phyloP scores from a whole-genome alignment of 2,329 filamentous ascomycete genomes.

The Venturia oleaginea region DNA sequence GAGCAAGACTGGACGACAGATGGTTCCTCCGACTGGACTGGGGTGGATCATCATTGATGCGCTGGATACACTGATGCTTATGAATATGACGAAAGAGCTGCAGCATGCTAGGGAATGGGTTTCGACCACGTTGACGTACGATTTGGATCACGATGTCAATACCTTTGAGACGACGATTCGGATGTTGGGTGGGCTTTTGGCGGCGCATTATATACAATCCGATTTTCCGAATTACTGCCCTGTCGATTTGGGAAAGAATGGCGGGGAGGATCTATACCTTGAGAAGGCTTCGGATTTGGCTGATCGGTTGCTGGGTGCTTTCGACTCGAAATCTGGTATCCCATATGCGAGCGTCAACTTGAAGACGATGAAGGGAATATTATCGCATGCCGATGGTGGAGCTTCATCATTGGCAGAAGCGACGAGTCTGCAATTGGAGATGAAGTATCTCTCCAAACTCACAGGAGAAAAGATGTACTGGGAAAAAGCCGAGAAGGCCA shows the following conservation, averaged over 20 bases:
- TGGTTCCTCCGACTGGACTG: constrained; percentile 72
- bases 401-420: constrained; percentile 92
- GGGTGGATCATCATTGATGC: constrained; percentile 98
- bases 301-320: constrained; percentile 77
- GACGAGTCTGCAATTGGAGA: constrained; percentile 84
- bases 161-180: constrained; percentile 97
- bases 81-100: constrained; percentile 87
- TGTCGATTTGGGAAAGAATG: constrained; percentile 55
- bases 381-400: constrained; percentile 74
- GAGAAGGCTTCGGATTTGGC: constrained; percentile 93
- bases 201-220: constrained; percentile 89
- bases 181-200: constrained; percentile 88
- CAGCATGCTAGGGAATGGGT: constrained; percentile 85
- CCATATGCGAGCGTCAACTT: constrained; percentile 89
- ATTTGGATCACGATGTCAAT: constrained; percentile 91
- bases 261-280: constrained; percentile 84
- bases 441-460: constrained; percentile 92
- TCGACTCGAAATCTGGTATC: constrained; percentile 76
- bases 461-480: constrained; percentile 90
- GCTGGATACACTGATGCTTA: constrained; percentile 92
- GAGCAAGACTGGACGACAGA: constrained; percentile 68
- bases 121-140: constrained; percentile 67
- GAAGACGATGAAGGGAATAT: constrained; percentile 63
- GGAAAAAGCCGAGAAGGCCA: constrained; percentile 84
- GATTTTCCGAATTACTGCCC: constrained; percentile 72